phyloP scores from a whole-genome alignment of 192 early-diverging fungal species.

The Gryganskiella cystojenkinii region DNA sequence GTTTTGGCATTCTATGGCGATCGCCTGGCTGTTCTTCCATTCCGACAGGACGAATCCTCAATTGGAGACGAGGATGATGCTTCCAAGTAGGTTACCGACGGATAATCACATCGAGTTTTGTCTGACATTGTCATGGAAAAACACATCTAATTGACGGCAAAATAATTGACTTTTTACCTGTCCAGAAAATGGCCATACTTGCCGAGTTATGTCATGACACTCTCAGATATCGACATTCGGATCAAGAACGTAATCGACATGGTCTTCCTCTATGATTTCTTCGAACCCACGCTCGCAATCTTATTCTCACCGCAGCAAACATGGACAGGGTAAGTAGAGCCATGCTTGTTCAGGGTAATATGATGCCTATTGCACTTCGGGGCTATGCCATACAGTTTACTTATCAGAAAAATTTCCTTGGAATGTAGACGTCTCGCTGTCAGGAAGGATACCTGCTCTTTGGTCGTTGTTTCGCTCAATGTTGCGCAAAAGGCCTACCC shows the following conservation, averaged over 20 bases:
- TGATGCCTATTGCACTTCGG: background rate
- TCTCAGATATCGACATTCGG: slow-evolving; percentile 63
- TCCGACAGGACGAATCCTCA: slow-evolving; percentile 72
- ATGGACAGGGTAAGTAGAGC: slow-evolving; percentile 85
- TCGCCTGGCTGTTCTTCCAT: slow-evolving; percentile 90
- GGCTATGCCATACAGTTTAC: background rate
- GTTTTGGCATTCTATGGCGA: slow-evolving; percentile 90
- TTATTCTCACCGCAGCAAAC: slow-evolving; percentile 88
- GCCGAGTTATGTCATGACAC: slow-evolving; percentile 79
- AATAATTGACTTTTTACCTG: too few species aligned
- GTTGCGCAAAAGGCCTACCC: slow-evolving; percentile 78
- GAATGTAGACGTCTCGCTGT: slow-evolving; percentile 66
- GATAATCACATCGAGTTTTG: background rate
- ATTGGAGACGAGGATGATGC: slow-evolving; percentile 67
- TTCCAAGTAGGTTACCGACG: slow-evolving; percentile 54
- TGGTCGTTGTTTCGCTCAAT: slow-evolving; percentile 91
- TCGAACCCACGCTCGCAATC: slow-evolving; percentile 94
- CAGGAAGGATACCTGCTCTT: slow-evolving; percentile 74
- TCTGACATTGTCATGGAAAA: too few species aligned
- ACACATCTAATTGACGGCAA: too few species aligned
- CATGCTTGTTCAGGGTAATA: background rate
- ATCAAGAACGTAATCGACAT: slow-evolving; percentile 90
- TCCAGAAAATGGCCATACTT: slow-evolving; percentile 68
- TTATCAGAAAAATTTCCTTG: background rate
- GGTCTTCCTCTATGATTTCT: slow-evolving; percentile 90